Evolutionary conservation across 441 rosid species (phyloP).

Genomic region (Populus hybrid): DNA sequence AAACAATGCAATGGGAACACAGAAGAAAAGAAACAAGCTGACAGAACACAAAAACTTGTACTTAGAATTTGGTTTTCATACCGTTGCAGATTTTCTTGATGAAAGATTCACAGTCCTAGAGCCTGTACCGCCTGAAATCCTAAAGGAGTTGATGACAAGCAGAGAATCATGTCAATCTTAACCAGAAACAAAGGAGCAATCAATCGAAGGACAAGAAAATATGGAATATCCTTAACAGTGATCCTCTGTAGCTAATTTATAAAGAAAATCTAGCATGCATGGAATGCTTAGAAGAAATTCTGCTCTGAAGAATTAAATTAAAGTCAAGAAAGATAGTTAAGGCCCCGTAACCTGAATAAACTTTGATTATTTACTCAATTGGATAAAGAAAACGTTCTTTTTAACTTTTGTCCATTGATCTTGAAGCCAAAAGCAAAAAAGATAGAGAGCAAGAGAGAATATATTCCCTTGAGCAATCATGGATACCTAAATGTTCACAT

Average conservation of each 20-base stretch:
- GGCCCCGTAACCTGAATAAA: background rate
- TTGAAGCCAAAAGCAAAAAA: background rate
- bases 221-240: background rate
- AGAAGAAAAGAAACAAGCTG: background rate
- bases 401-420: background rate
- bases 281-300: background rate
- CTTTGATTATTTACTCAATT: background rate
- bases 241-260: background rate
- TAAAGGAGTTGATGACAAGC: conserved; percentile 26
- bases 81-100: conserved; percentile 44
- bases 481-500: background rate
- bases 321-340: background rate
- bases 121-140: conserved; percentile 41
- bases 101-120: conserved; percentile 35
- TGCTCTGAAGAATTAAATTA: background rate
- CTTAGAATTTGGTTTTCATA: conserved; percentile 22
- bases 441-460: background rate
- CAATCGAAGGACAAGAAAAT: background rate
- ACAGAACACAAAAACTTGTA: background rate
- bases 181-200: background rate
- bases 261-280: background rate
- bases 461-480: background rate
- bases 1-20: background rate
- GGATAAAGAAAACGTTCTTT: background rate
- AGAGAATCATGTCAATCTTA: conserved; percentile 18